Evolutionary conservation across 306 rosid genomes (phyloP).

Genomic region (Cucurbita maxima): DNA sequence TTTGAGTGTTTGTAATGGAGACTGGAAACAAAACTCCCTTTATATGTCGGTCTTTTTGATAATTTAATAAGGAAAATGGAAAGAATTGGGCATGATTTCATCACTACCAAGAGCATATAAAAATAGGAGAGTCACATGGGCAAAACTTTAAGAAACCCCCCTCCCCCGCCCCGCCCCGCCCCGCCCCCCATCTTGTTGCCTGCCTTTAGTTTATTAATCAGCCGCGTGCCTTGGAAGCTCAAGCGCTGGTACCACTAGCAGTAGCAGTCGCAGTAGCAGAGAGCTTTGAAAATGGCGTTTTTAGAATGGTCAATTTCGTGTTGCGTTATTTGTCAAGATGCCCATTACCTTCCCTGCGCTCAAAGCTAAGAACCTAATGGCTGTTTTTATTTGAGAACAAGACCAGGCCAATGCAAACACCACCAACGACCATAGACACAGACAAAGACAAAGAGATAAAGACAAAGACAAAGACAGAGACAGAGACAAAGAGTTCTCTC

Average conservation of each 20-base stretch:
- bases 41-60: neutral
- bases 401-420: neutral
- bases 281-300: neutral
- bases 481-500: neutral
- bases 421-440: neutral
- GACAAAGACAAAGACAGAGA: neutral
- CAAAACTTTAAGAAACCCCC: conserved; percentile 32
- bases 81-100: conserved; percentile 42
- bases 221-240: conserved; percentile 21
- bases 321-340: neutral
- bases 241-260: neutral
- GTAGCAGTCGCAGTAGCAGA: conserved; percentile 12
- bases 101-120: conserved; percentile 34
- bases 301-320: neutral
- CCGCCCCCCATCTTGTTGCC: too few species aligned
- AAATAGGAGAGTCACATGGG: conserved; percentile 57
- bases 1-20: conserved; percentile 78
- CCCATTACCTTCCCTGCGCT: neutral
- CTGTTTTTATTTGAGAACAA: neutral
- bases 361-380: neutral
- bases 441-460: neutral
- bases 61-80: neutral
- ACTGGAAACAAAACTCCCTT: conserved; percentile 53
- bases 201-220: conserved; percentile 15
- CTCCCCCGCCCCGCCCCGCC: too few species aligned